Evolutionary conservation across 108 stramenopile species (phyloP), one percentile per base, ranked within the genome.

Genomic region (Cyclotella choctawhatcheeana): DNA sequence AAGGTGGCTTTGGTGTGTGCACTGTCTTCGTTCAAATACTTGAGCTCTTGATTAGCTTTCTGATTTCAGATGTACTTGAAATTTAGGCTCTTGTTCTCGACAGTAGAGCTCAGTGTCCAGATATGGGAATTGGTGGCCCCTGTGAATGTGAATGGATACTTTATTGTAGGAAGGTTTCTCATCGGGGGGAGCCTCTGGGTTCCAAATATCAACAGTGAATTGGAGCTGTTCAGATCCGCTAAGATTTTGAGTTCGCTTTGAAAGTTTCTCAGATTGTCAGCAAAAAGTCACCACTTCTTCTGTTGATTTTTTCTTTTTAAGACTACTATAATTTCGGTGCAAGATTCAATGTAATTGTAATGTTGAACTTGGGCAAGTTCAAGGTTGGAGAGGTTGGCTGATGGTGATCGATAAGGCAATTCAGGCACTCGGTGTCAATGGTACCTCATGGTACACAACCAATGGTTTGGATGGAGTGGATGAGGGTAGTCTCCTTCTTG

Each of bases 181-280:
- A 21, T 45, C 44, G 40, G 32, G 27, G 20, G 68, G 68, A 12
- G 32, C 55, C 5, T 47, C 44, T 37, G 68, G 68, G 34, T 61
- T 69, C 59, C 68, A 69, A 24, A 69, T 69, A 16, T 69, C 32
- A n/a, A 61, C 56, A 18, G 68, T 69, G 35, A 69, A 69, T 60
- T 37, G 21, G 16, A 69, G 32, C 29, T 56, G 54, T 18, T 61
- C 20, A 3, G 68, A 69, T 0, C 59, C n/a, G 25, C 17, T 59
- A 2, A 40, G 7, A 0, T 12, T 2, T 69, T 21, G 0, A 37
- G 21, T 59, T 14, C 32, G 0, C 3, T 1, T 12, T 69, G 68
- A 21, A 69, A 69, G 20, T n/a, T n/a, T n/a, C 17, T 10, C 3
- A 24, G 20, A n/a, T n/a, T n/a, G n/a, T n/a, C n/a, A n/a, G n/a